Conservation (phyloP, 2,329 filamentous ascomycete genomes). For the Aspergillus arachidicola region DNA sequence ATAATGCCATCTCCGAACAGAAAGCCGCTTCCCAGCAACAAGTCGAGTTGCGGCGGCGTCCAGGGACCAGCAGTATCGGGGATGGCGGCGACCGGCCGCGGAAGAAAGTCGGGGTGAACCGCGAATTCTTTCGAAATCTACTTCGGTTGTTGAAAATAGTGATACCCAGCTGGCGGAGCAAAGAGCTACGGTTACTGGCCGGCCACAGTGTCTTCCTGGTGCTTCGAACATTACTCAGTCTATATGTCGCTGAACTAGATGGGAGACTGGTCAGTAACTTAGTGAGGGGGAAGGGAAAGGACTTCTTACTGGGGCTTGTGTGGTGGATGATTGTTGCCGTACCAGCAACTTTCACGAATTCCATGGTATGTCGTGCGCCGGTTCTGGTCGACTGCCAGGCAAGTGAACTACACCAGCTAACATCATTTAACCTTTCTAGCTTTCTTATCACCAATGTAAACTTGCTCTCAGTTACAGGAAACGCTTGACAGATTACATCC, state of each 20-base stretch:
- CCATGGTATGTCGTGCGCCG: constrained; percentile 69
- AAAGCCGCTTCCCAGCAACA: constrained; percentile 77
- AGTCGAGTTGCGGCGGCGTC: constrained; percentile 60
- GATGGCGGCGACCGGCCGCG: constrained; percentile 43
- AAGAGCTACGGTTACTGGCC: constrained; percentile 80
- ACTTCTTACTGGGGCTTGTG: constrained; percentile 83
- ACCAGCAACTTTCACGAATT: constrained; percentile 96
- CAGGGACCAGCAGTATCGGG: constrained; percentile 46
- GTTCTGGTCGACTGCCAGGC: constrained; percentile 5
- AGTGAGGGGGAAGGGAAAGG: constrained; percentile 85
- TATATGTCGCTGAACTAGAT: constrained; percentile 96
- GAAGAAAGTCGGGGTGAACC: constrained; percentile 89
- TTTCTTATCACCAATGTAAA: constrained; percentile 96
- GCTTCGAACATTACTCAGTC: constrained; percentile 83
- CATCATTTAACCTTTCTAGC: constrained; percentile 51
- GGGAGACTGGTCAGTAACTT: constrained; percentile 89
- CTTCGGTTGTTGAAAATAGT: constrained; percentile 80
- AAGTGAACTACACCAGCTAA: neutral
- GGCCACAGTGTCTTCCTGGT: constrained; percentile 95
- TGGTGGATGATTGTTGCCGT: constrained; percentile 99
- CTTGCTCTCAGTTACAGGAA: constrained; percentile 91
- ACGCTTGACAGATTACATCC: constrained; percentile 88
- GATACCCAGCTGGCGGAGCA: constrained; percentile 85
- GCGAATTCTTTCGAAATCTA: constrained; percentile 80
- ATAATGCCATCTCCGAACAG: constrained; percentile 89